Percentiles rank a stretch among this genome's conserved stretches.
Conservation (phyloP, 805 yeast genomes). For the Monosporozyma siamensis region DNA sequence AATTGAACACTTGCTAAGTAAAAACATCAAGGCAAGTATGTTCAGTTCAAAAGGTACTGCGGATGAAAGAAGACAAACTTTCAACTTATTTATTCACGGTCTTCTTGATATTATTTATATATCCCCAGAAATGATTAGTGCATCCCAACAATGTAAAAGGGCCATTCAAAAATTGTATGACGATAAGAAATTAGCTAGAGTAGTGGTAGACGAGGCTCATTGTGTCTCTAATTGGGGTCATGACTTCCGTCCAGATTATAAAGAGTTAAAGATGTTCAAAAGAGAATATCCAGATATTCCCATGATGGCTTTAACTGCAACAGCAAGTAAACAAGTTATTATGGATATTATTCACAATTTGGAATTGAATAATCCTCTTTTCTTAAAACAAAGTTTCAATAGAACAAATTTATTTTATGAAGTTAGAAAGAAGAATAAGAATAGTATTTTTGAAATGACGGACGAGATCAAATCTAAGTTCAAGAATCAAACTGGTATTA, state of each 20-base stretch:
- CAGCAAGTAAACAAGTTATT: slow-evolving; percentile 88
- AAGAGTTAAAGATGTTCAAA: slow-evolving; percentile 67
- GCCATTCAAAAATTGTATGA: slow-evolving; percentile 52
- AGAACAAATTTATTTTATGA: slow-evolving; percentile 78
- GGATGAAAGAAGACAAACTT: slow-evolving; percentile 54
- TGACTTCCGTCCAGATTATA: slow-evolving; percentile 94
- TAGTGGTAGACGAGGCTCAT: slow-evolving; percentile 96
- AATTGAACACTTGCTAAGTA: slow-evolving; percentile 65
- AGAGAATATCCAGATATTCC: slow-evolving; percentile 72
- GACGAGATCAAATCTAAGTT: slow-evolving; percentile 45
- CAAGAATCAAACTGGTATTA: slow-evolving; percentile 66
- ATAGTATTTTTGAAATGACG: slow-evolving; percentile 48
- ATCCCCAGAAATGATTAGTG: slow-evolving; percentile 91
- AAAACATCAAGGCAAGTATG: slow-evolving; percentile 77
- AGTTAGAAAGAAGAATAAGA: slow-evolving; percentile 55
- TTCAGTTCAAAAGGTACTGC: slow-evolving; percentile 67
- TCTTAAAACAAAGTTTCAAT: slow-evolving; percentile 87
- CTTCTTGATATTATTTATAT: slow-evolving; percentile 69
- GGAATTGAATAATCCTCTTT: slow-evolving; percentile 49
- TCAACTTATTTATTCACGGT: slow-evolving; percentile 57
- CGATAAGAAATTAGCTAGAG: slow-evolving; percentile 58
- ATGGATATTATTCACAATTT: slow-evolving; percentile 79
- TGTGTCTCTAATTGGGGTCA: slow-evolving; percentile 99
- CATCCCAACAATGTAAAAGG: slow-evolving; percentile 57
- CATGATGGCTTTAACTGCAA: slow-evolving; percentile 93